Base-by-base conservation (phyloP, 306 rosid genomes). In the Begonia masoniana region DNA sequence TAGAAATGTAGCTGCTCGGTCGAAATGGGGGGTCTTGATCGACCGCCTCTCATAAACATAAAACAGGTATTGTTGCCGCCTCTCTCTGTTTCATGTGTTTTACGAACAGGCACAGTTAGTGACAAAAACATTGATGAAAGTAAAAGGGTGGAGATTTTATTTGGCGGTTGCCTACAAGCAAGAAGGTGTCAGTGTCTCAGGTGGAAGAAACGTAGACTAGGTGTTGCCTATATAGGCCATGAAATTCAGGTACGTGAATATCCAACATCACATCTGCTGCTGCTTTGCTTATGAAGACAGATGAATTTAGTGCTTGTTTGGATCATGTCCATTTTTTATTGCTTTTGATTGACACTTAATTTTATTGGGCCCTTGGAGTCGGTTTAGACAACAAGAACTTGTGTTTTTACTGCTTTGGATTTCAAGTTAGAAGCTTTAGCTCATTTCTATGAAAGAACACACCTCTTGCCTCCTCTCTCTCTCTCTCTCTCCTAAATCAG, bases 371-470 rank as follows among this genome's bases (percentile, higher is more conserved):
- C 54, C 17, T 12, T 51, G 53, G 12, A 54, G 6, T 63, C 56
- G 39, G 60, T 78, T 62, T 72, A 49, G 36, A 51, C n/a, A n/a
- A 31, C 39, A 5, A 31, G 1, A 31, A 31, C 39, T 31, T 31
- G 39, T 6, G 39, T 31, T 60, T 60, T 60, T 41, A 17, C 51
- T 51, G 10, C 23, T 41, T 21, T 41, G 57, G 72, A 59, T 31
- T 63, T 65, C 47, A 75, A 69, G 99, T 81, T 82, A 86, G 83
- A 84, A 77, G 70, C 47, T 68, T 47, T 65, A 67, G 92, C 71
- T 78, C 79, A 54, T 50, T 60, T 60, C 42, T 55, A 36, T 16
- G 39, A 35, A 8, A 41, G 15, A 45, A 45, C 15, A 10, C 48
- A 10, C 73, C 47, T 83, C 52, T 69, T 3, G 48, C 13, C 60